Evolutionary conservation across 2,329 filamentous ascomycete genomes (phyloP), one percentile per base, ranked within the genome.

Genomic region (Phialophora chinensis): DNA sequence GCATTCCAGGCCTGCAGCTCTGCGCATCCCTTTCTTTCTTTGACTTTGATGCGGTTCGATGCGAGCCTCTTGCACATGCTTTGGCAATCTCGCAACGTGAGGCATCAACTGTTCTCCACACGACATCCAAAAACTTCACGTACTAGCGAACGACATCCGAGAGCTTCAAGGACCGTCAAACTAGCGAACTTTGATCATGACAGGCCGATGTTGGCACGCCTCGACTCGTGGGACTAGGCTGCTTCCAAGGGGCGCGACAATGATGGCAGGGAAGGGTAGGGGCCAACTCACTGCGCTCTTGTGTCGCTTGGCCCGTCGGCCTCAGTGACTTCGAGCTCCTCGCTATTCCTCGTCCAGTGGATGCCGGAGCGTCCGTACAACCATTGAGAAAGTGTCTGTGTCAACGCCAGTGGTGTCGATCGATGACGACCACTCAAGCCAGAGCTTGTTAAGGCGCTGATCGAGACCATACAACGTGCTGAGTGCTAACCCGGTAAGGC

Each of bases 331-430:
- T 60, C 47, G 7, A 67, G 53, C 27, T 20, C 14, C 14, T 49
- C 62, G 62, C 66, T 58, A 65, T 54, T 23, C 47, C 25, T 67
- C 58, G 23, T 47, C 33, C 6, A 67, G 25, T 8, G 62, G 66
- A 12, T 47, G 60, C n/a, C 50, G 50, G 27, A 25, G 42, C 4
- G 56, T 62, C n/a, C 25, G 20, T 53, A 62, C 62, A 11, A 47
- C 59, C 1, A 58, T 62, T 31, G 54, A 4, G 2, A 54, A 42
- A 29, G 47, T 44, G 31, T 42, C 23, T 25, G 53, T 17, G 31
- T 52, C 58, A 14, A 42, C 4, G 29, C 10, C 35, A 20, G 53
- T 50, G 42, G 47, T 25, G 27, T 47, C 38, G 33, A 14, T 23
- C 42, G 61, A 50, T n/a, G 14, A 44, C 1, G 17, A 44, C 17